These are phyloP conservation scores for Trichoderma semiorbis DNA, from an alignment of 2,329 filamentous ascomycete genomes.

Conservation along the genomic window DNA sequence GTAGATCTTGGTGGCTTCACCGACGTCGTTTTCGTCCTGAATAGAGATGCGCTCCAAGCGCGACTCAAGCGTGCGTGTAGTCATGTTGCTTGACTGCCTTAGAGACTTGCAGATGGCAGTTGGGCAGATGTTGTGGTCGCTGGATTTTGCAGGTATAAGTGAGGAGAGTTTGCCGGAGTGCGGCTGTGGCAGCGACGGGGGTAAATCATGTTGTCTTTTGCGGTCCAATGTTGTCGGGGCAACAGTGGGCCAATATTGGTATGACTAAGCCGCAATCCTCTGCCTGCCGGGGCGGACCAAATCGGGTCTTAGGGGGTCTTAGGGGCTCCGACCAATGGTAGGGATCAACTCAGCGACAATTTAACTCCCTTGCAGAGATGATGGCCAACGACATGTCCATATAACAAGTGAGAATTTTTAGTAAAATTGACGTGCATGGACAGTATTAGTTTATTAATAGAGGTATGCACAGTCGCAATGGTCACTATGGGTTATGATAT, in stretches of 20 bases:
- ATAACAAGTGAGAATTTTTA: not conserved
- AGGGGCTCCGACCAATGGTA: not conserved
- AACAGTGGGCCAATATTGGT: not conserved
- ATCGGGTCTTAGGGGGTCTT: not conserved
- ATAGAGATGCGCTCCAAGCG: constrained; percentile 88
- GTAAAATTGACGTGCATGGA: not conserved
- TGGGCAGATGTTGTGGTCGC: not conserved
- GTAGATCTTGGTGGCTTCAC: constrained; percentile 52
- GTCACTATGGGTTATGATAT: not conserved
- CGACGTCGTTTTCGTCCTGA: constrained; percentile 77
- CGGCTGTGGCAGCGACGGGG: constrained; percentile 7
- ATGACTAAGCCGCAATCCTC: not conserved
- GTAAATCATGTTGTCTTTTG: constrained; percentile 2
- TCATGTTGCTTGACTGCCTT: constrained; percentile 46
- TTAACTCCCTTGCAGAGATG: not conserved
- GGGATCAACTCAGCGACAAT: not conserved
- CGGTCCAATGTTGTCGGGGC: constrained; percentile 14
- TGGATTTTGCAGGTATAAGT: not conserved
- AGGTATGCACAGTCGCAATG: not conserved
- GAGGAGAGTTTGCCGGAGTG: not conserved
- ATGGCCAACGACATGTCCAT: not conserved
- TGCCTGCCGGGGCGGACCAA: not conserved
- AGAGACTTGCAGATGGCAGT: not conserved
- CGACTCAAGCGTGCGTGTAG: constrained; percentile 75
- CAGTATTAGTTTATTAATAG: not conserved